Conservation (phyloP, 2,329 filamentous ascomycete species). For the Phoma herbarum region DNA sequence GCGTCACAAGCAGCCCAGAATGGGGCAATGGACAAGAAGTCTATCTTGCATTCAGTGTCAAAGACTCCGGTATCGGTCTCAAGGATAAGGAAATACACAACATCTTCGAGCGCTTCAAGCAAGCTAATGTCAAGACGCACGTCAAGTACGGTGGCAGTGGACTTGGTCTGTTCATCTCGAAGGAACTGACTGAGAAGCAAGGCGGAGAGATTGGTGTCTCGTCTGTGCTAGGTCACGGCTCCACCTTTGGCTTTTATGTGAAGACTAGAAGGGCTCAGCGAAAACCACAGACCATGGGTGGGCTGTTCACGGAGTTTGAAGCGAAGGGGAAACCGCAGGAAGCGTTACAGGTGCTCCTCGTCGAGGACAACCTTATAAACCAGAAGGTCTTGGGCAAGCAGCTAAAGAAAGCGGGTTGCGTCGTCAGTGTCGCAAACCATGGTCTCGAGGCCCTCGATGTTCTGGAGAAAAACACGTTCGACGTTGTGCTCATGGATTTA, state of each 20-base stretch:
- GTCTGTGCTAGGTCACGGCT: conserved; percentile 48
- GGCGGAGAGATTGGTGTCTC: conserved; percentile 58
- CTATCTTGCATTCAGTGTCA: conserved; percentile 51
- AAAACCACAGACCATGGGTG: conserved; percentile 17
- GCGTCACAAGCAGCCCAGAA: conserved; percentile 40
- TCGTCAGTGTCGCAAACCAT: conserved; percentile 46
- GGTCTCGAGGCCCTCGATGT: conserved; percentile 49
- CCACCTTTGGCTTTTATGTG: conserved; percentile 58
- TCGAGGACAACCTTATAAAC: conserved; percentile 54
- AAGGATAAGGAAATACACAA: conserved; percentile 51
- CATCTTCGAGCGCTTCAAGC: conserved; percentile 49
- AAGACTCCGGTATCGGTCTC: conserved; percentile 55
- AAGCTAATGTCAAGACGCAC: conserved; percentile 49
- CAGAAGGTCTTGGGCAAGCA: conserved; percentile 50
- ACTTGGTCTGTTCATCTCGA: conserved; percentile 57
- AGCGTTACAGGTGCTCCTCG: conserved; percentile 43
- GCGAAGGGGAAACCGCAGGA: conserved; percentile 1
- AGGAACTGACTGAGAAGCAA: conserved; percentile 56
- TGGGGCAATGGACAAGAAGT: conserved; percentile 52
- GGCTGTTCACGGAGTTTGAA: conserved; percentile 17
- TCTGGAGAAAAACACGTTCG: conserved; percentile 41
- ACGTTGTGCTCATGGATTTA: conserved; percentile 59
- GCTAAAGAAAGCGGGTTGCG: conserved; percentile 45
- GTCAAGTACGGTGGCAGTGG: conserved; percentile 57
- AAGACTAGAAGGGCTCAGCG: conserved; percentile 41